Conservation (phyloP, 225 moss, liverwort and hornwort genomes). For the Pseudoscleropodium purum region DNA sequence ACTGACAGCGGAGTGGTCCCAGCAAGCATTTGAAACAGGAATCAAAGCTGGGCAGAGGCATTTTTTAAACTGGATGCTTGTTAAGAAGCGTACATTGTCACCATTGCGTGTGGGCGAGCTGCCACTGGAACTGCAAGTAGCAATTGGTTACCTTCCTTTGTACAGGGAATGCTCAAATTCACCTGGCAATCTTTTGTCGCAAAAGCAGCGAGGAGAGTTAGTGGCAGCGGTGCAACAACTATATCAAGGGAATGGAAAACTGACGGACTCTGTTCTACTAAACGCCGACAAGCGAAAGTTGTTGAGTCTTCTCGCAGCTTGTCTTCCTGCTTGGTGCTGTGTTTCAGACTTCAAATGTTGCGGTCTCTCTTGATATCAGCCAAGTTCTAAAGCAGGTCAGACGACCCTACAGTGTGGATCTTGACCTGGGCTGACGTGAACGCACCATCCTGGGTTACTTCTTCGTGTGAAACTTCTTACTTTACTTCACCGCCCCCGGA, state of each 20-base stretch:
- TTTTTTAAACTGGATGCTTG: conserved; percentile 42
- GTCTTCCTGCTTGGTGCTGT: conserved; percentile 38
- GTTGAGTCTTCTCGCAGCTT: conserved; percentile 16
- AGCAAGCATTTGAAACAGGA: conserved; percentile 40
- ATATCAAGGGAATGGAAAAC: conserved; percentile 13
- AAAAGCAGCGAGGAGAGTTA: conserved; percentile 42
- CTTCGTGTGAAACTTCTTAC: neutral
- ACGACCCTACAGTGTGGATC: neutral
- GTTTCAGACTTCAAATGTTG: neutral
- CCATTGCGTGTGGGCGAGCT: conserved; percentile 29
- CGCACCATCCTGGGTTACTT: neutral
- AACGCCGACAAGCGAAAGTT: conserved; percentile 18
- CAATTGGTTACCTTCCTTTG: conserved; percentile 39
- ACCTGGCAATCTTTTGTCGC: conserved; percentile 33
- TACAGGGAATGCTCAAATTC: conserved; percentile 29
- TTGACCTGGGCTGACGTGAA: neutral
- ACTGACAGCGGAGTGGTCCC: conserved; percentile 35
- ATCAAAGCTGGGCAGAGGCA: conserved; percentile 31
- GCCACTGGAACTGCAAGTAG: conserved; percentile 42
- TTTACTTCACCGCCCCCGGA: neutral
- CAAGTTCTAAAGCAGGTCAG: neutral
- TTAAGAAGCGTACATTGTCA: conserved; percentile 19
- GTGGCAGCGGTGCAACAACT: conserved; percentile 27
- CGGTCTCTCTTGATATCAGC: neutral
- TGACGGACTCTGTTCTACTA: neutral